phyloP scores from a whole-genome alignment of 2,329 filamentous ascomycete genomes.

The Diplocarpon rosae region DNA sequence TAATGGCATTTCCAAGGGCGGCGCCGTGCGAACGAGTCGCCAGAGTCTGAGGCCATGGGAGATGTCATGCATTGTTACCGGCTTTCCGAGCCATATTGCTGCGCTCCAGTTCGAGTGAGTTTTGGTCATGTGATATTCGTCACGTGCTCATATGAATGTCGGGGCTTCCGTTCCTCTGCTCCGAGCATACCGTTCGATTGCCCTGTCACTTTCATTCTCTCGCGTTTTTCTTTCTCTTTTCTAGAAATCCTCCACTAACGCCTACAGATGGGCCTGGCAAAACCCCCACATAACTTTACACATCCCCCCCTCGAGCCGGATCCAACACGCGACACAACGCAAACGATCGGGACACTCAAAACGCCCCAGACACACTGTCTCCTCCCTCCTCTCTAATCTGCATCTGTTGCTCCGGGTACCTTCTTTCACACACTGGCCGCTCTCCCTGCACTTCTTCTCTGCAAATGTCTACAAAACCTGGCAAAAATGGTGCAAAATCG shows the following conservation, averaged over 20 bases:
- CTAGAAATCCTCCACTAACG: no score
- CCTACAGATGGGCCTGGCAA: conserved; percentile 74
- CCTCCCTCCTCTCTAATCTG: conserved; percentile 65
- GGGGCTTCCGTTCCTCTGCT: no score
- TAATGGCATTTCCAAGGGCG: conserved; percentile 75
- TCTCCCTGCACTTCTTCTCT: conserved; percentile 69
- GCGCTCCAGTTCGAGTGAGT: conserved; percentile 85
- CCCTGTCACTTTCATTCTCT: no score
- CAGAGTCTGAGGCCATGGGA: conserved; percentile 72
- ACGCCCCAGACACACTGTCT: conserved; percentile 48
- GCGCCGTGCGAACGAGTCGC: conserved; percentile 65
- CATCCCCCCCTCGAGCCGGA: conserved; percentile 53
- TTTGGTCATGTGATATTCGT: conserved; percentile 5
- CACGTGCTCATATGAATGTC: background rate
- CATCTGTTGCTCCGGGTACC: conserved; percentile 68
- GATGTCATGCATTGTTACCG: conserved; percentile 76
- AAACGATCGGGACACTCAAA: conserved; percentile 45
- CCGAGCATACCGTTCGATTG: no score
- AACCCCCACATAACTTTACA: conserved; percentile 75
- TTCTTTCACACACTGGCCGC: conserved; percentile 75
- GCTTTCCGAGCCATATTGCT: conserved; percentile 77
- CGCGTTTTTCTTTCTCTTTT: no score
- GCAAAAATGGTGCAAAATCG: conserved; percentile 43
- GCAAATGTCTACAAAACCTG: conserved; percentile 59
- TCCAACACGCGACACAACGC: conserved; percentile 39